phyloP scores from a whole-genome alignment of 2,329 filamentous ascomycete genomes.

The Ascosphaera apis region DNA sequence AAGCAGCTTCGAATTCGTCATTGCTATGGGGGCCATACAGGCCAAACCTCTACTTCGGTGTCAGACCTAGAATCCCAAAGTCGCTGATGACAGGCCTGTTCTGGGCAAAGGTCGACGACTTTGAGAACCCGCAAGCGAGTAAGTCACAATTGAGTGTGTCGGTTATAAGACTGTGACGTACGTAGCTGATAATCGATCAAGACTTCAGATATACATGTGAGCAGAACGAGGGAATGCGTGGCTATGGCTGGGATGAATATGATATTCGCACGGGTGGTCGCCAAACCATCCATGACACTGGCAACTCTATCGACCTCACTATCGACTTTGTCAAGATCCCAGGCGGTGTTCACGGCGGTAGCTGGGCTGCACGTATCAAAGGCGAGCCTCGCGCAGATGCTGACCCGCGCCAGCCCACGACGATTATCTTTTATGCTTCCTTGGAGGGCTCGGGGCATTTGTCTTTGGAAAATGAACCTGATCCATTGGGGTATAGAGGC shows the following conservation, averaged over 20 bases:
- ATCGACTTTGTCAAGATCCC: constrained; percentile 88
- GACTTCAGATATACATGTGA: constrained; percentile 88
- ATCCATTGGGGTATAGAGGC: constrained; percentile 30
- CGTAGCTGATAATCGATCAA: constrained; percentile 17
- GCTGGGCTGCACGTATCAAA: constrained; percentile 75
- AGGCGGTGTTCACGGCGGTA: constrained; percentile 64
- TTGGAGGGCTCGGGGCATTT: constrained; percentile 55
- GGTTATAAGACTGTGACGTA: background rate
- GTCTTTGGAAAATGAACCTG: constrained; percentile 31
- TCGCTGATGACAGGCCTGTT: constrained; percentile 64
- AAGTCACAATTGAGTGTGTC: constrained; percentile 14
- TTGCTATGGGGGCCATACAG: constrained; percentile 91
- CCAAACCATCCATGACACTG: constrained; percentile 75
- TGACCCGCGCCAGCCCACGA: constrained; percentile 43
- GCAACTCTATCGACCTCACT: constrained; percentile 71
- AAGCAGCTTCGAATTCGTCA: constrained; percentile 45
- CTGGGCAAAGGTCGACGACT: constrained; percentile 73
- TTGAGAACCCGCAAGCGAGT: constrained; percentile 52
- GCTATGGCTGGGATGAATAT: constrained; percentile 96
- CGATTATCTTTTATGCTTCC: constrained; percentile 59
- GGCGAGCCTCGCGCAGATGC: constrained; percentile 53
- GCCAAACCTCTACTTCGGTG: constrained; percentile 83
- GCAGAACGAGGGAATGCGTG: constrained; percentile 78
- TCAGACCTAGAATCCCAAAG: constrained; percentile 59
- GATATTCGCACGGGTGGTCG: constrained; percentile 70